Percentiles rank a stretch among this genome's conserved stretches.
phyloP scores from a whole-genome alignment of 1,139 yeast genomes.

The Blastobotrys elegans region DNA sequence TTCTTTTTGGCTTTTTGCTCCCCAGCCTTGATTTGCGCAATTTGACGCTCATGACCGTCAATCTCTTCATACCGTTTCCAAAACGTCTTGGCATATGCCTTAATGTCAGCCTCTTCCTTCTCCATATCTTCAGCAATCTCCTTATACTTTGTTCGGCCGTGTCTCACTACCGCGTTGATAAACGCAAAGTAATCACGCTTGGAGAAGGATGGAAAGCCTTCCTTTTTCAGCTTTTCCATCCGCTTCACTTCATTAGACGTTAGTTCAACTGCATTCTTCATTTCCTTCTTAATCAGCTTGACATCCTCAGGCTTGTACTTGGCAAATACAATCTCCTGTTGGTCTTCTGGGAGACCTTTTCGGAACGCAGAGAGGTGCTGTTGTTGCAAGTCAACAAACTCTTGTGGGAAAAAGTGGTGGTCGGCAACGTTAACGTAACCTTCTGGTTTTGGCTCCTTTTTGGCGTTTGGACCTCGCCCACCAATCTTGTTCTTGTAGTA shows the following conservation, averaged over 20 bases:
- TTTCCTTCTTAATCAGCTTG: conserved; percentile 70
- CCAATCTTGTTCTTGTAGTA: conserved; percentile 77
- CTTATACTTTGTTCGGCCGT: conserved; percentile 62
- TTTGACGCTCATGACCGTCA: conserved; percentile 81
- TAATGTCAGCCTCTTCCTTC: conserved; percentile 65
- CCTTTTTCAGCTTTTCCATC: conserved; percentile 55
- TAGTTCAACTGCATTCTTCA: conserved; percentile 65
- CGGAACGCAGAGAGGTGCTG: conserved; percentile 76
- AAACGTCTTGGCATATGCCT: conserved; percentile 60
- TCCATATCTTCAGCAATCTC: conserved; percentile 60
- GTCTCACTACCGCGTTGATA: conserved; percentile 72
- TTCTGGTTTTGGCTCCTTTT: conserved; percentile 57
- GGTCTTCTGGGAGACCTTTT: conserved; percentile 41
- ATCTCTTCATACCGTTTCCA: conserved; percentile 70
- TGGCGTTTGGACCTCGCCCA: conserved; percentile 35
- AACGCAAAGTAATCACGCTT: conserved; percentile 86
- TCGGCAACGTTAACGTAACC: conserved; percentile 62
- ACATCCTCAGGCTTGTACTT: conserved; percentile 57
- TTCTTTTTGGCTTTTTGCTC: conserved; percentile 71
- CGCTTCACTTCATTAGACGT: conserved; percentile 67
- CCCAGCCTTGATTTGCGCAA: conserved; percentile 82
- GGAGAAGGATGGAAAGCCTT: conserved; percentile 78
- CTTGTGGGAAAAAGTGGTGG: conserved; percentile 79
- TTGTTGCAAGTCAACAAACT: conserved; percentile 59
- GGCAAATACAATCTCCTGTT: conserved; percentile 50